Conservation (phyloP, 2,329 filamentous ascomycete genomes). For the Monilinia laxa region DNA sequence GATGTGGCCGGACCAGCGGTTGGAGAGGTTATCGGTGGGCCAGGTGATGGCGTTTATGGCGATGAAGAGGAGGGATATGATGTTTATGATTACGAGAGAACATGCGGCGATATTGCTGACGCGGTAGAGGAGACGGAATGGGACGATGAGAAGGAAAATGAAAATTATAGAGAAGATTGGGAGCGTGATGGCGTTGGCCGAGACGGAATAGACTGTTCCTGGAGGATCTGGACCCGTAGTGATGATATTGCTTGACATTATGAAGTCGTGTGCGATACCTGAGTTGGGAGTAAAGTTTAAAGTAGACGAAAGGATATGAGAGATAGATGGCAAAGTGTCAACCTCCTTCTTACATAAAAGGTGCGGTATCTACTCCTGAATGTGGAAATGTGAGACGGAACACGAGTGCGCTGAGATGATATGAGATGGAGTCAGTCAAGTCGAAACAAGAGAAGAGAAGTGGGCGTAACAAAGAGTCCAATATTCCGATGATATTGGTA, state of each 20-base stretch:
- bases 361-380: background rate
- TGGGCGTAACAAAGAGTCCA: background rate
- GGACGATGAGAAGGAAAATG: slow-evolving; percentile 54
- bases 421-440: background rate
- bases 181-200: slow-evolving; percentile 44
- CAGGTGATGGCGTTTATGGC: slow-evolving; percentile 65
- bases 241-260: slow-evolving; percentile 8
- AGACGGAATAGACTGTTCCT: slow-evolving; percentile 16
- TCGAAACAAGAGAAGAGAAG: background rate
- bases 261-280: background rate
- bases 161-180: slow-evolving; percentile 51
- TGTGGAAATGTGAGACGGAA: background rate
- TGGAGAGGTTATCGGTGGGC: slow-evolving; percentile 54
- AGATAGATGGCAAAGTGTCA: slow-evolving; percentile 2
- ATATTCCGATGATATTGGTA: background rate
- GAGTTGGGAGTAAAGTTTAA: background rate
- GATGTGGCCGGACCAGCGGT: slow-evolving; percentile 57
- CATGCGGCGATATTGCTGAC: slow-evolving; percentile 61
- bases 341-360: background rate
- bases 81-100: slow-evolving; percentile 55
- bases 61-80: slow-evolving; percentile 56
- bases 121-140: slow-evolving; percentile 58
- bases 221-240: background rate
- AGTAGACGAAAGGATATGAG: background rate
- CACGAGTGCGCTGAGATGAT: slow-evolving; percentile 1